phyloP scores from a whole-genome alignment of 2,329 filamentous ascomycete species.

The Penicillium sp. region DNA sequence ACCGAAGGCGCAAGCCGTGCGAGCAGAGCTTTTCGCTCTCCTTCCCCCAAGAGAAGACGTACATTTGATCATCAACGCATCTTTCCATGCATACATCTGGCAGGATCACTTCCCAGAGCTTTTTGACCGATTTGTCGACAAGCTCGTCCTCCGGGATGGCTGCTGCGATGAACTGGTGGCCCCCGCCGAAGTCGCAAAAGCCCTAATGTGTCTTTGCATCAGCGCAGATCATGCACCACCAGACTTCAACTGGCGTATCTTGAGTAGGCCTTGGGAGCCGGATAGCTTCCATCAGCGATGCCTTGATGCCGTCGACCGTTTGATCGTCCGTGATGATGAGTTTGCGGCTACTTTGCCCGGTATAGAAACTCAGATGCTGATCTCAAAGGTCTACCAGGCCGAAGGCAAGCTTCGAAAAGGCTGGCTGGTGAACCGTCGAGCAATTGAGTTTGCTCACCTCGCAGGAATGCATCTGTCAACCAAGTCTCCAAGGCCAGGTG shows the following conservation, averaged over 20 bases:
- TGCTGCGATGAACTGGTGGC: slow-evolving; percentile 24
- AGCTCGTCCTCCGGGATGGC: slow-evolving; percentile 1
- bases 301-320: slow-evolving; percentile 48
- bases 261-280: slow-evolving; percentile 41
- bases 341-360: slow-evolving; percentile 53
- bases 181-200: slow-evolving; percentile 43
- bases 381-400: slow-evolving; percentile 56
- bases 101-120: slow-evolving; percentile 37
- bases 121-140: slow-evolving; percentile 13
- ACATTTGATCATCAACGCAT: slow-evolving; percentile 32
- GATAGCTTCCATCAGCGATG: slow-evolving; percentile 50
- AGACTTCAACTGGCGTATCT: slow-evolving; percentile 39
- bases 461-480: slow-evolving; percentile 49
- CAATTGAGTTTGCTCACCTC: slow-evolving; percentile 54
- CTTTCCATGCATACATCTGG: slow-evolving; percentile 34
- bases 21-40: slow-evolving; percentile 32
- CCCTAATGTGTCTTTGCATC: slow-evolving; percentile 48
- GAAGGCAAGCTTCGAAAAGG: slow-evolving; percentile 57
- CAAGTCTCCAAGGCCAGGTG: slow-evolving; percentile 27
- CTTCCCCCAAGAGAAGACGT: slow-evolving; percentile 37
- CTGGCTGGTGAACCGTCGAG: slow-evolving; percentile 55
- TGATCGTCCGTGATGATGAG: slow-evolving; percentile 53
- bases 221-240: slow-evolving; percentile 45
- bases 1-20: slow-evolving; percentile 27
- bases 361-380: slow-evolving; percentile 55